Evolutionary conservation across 352 stramenopile species (phyloP).

Genomic region (Phytophthora meadii): DNA sequence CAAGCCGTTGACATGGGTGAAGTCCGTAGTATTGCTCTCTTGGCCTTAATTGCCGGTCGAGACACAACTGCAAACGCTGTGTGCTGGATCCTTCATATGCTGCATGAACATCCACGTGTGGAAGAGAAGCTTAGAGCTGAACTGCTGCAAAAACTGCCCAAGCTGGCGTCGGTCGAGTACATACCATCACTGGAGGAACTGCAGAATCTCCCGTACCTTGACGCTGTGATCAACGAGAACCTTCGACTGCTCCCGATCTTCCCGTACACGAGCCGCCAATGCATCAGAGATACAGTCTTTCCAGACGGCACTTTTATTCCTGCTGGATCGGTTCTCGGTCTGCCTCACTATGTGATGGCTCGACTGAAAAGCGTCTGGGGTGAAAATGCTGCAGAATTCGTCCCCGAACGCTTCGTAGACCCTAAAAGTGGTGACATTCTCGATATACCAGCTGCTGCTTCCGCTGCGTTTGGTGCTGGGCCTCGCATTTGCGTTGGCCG

Average conservation of each 20-base stretch:
- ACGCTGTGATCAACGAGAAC: conserved; percentile 51
- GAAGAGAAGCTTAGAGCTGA: conserved; percentile 28
- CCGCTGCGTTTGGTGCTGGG: conserved; percentile 56
- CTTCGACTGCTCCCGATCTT: conserved; percentile 60
- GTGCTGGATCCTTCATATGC: conserved; percentile 19
- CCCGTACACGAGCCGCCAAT: conserved; percentile 41
- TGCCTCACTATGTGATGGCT: conserved; percentile 46
- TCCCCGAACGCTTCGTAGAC: conserved; percentile 53
- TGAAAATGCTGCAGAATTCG: conserved; percentile 38
- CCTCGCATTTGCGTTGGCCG: conserved; percentile 56
- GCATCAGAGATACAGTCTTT: conserved; percentile 42
- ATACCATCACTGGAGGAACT: conserved; percentile 34
- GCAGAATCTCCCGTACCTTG: conserved; percentile 37
- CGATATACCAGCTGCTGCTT: conserved; percentile 46
- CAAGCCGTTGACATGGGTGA: conserved; percentile 36
- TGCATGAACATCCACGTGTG: conserved; percentile 19
- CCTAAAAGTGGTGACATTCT: conserved; percentile 18
- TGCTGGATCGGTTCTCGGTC: conserved; percentile 29
- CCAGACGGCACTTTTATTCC: conserved; percentile 54
- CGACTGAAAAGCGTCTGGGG: conserved; percentile 49
- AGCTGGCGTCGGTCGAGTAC: conserved; percentile 4
- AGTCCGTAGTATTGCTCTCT: conserved; percentile 72
- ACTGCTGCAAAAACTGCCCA: conserved; percentile 7
- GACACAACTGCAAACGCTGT: conserved; percentile 38
- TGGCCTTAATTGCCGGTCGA: conserved; percentile 67